Percentiles rank a stretch among this genome's conserved stretches.
Conservation (phyloP, 306 rosid genomes). For the Prunus persica region Prunus_persica_NCBIv2 NC_034015.1:14597501-14598000, state of each 20-base stretch:
- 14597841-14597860: conserved; percentile 22
- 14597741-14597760: conserved; percentile 19
- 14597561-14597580: neutral
- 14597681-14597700: conserved; percentile 52
- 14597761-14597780: neutral
- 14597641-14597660: conserved; percentile 47
- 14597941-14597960: neutral
- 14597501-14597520: neutral
- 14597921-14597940: neutral
- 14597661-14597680: conserved; percentile 67
- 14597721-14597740: neutral
- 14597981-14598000: conserved; percentile 75
- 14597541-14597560: neutral
- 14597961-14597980: conserved; percentile 7
- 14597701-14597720: conserved; percentile 14
- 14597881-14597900: neutral
- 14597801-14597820: neutral
- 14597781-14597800: neutral
- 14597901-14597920: neutral
- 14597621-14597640: conserved; percentile 38
- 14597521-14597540: neutral
- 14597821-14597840: conserved; percentile 55
- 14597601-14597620: neutral
- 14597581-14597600: conserved; percentile 7
- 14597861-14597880: neutral